Evolutionary conservation across 2,329 filamentous ascomycete species (phyloP).

Genomic region (Emergomyces pasteurianus): DNA sequence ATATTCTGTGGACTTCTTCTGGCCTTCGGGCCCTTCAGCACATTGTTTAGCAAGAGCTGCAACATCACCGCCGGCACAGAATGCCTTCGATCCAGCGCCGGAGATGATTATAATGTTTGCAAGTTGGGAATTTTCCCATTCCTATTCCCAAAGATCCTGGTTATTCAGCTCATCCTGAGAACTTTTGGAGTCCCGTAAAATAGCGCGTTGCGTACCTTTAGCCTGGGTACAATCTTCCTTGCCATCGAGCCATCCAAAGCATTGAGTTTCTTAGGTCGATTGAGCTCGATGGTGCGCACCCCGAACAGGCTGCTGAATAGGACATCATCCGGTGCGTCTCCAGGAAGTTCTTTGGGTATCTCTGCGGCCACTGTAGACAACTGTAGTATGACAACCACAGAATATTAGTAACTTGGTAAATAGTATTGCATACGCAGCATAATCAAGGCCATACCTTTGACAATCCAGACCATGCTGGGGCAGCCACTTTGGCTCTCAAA

Average conservation of each 20-base stretch:
- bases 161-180: background rate
- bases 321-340: constrained; percentile 78
- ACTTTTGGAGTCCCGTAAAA: background rate
- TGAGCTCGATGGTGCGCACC: constrained; percentile 83
- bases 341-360: constrained; percentile 43
- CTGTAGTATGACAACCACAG: constrained; percentile 18
- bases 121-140: constrained; percentile 92
- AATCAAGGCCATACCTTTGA: constrained; percentile 37
- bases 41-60: constrained; percentile 65
- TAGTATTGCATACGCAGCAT: background rate
- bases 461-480: constrained; percentile 43
- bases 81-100: constrained; percentile 69
- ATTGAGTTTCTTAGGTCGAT: constrained; percentile 84
- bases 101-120: constrained; percentile 90
- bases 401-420: background rate
- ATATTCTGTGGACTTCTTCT: constrained; percentile 66
- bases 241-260: constrained; percentile 90
- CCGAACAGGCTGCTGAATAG: constrained; percentile 83
- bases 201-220: constrained; percentile 40
- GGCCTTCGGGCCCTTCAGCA: constrained; percentile 51
- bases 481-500: constrained; percentile 61
- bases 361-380: constrained; percentile 29
- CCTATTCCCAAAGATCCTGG: constrained; percentile 29
- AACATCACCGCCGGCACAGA: constrained; percentile 93
- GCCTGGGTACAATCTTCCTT: constrained; percentile 77